These are phyloP conservation scores for Boletus smithii DNA, from an alignment of 1,284 basidiomycete genomes.

Conservation along the genomic window DNA sequence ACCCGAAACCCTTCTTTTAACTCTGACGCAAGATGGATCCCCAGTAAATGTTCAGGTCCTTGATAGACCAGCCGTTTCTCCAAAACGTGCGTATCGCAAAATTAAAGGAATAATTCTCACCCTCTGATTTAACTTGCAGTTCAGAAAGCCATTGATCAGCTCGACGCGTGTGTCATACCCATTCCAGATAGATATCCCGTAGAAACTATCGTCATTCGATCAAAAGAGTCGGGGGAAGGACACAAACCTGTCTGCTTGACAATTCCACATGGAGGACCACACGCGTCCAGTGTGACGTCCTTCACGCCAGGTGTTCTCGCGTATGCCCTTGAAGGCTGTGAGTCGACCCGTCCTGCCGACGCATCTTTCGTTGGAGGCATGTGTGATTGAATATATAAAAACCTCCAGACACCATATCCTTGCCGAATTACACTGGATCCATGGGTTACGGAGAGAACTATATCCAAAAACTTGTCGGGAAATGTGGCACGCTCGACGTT, in stretches of 20 bases:
- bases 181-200: slow-evolving; percentile 48
- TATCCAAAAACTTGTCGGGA: slow-evolving; percentile 46
- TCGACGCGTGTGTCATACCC: slow-evolving; percentile 42
- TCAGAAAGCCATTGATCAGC: slow-evolving; percentile 36
- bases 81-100: slow-evolving; percentile 35
- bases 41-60: slow-evolving; percentile 10
- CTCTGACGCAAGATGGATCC: slow-evolving; percentile 2
- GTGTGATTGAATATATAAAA: neutral
- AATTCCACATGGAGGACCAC: slow-evolving; percentile 69
- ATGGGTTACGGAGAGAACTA: slow-evolving; percentile 48
- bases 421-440: slow-evolving; percentile 72
- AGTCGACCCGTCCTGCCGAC: slow-evolving; percentile 18
- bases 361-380: neutral
- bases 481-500: slow-evolving; percentile 66
- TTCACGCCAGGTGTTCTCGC: slow-evolving; percentile 46
- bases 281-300: slow-evolving; percentile 45
- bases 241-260: slow-evolving; percentile 46
- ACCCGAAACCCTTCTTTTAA: slow-evolving; percentile 46
- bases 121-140: slow-evolving; percentile 34
- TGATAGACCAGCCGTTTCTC: slow-evolving; percentile 31
- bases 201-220: slow-evolving; percentile 52
- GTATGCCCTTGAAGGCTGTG: slow-evolving; percentile 61
- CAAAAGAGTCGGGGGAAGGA: slow-evolving; percentile 12
- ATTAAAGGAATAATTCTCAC: no score
- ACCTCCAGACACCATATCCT: slow-evolving; percentile 50